Evolutionary conservation across 306 rosid genomes (phyloP), one percentile per base, ranked within the genome.

Genomic region (Cicer cuneatum): DNA sequence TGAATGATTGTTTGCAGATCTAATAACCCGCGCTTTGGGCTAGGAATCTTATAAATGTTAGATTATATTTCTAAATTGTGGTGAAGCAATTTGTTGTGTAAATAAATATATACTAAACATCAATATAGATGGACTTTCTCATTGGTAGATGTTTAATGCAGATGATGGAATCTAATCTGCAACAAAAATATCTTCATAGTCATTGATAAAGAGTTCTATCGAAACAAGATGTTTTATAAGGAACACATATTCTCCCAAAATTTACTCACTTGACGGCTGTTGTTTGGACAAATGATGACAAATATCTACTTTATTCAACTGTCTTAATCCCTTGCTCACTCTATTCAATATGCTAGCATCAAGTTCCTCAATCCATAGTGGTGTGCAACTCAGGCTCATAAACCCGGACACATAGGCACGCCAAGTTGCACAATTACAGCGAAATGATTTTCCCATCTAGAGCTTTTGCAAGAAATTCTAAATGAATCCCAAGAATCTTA

Each of bases 401-500:
- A 92, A 78, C 16, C 90, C 92, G 0, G 90, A 81, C 62, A 87
- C 92, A 15, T 92, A 94, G 18, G 97, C 93, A 21, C 76, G 91
- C 99, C 99, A 94, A 2, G 89, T 92, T 19, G 93, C 89, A 7
- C 78, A 79, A 83, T 88, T 90, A 66, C 95, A 91, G 45, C 97
- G 92, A 5, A 92, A 89, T 11, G 92, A 87, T 77, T 83, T 92
- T 94, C 75, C 97, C 89, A 62, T 90, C 91, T 8, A 92, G 88
- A 52, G 92, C 96, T 66, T 91, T 87, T n/a, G 99, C 97, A 13
- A 94, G 79, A 82, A 90, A 94, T 49, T 92, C 89, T 87, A 94
- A 82, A 81, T 94, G 99, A 73, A 79, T 65, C 21, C 81, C 87
- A 13, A 94, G 88, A 83, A 90, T 79, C 76, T 83, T 90, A 56